Evolutionary conservation across 2,329 filamentous ascomycete genomes (phyloP).

Genomic region (Colletotrichum lini): DNA sequence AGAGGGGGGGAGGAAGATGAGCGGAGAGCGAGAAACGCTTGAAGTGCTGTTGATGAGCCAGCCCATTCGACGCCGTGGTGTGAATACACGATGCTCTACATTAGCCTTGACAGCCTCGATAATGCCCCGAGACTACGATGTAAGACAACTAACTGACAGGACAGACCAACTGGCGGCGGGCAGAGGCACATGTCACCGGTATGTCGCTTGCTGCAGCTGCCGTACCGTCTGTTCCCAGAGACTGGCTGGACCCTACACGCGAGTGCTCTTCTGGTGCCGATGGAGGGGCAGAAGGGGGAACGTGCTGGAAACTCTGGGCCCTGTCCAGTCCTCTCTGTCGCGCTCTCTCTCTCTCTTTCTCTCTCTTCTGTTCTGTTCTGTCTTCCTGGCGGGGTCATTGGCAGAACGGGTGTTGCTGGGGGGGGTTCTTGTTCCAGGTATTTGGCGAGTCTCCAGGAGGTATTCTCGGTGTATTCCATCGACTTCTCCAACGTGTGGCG

Average conservation of each 20-base stretch:
- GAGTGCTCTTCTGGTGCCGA: constrained; percentile 1
- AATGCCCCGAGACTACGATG: neutral
- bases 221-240: neutral
- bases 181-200: constrained; percentile 7
- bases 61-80: neutral
- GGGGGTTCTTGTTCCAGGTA: neutral
- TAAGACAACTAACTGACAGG: neutral
- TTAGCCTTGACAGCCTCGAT: neutral
- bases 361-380: neutral
- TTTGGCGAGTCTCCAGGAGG: constrained; percentile 5
- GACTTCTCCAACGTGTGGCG: neutral
- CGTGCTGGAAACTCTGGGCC: constrained; percentile 26
- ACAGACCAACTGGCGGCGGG: too few relatives aligned
- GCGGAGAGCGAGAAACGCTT: neutral
- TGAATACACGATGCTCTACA: neutral
- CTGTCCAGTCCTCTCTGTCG: neutral
- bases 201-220: neutral
- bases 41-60: neutral
- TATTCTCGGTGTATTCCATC: constrained; percentile 37
- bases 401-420: neutral
- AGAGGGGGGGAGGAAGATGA: neutral
- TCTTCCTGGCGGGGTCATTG: neutral
- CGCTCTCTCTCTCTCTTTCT: neutral
- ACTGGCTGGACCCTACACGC: too few relatives aligned
- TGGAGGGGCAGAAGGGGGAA: constrained; percentile 22